Conservation (phyloP, 2,329 filamentous ascomycete genomes). For the Didymosphaeria variabile region DNA sequence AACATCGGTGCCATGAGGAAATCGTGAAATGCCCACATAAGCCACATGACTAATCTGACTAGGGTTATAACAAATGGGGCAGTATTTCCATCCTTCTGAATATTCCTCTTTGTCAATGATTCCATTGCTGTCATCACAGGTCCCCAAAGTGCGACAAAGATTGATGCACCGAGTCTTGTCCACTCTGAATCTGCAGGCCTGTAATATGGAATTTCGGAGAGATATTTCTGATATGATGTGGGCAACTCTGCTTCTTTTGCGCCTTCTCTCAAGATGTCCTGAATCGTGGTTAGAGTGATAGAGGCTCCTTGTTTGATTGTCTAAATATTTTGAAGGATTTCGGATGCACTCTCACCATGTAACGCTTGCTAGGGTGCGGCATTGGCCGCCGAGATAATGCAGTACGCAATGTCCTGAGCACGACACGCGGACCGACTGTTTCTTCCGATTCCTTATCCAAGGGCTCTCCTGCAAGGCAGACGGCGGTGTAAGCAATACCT, state of each 20-base stretch:
- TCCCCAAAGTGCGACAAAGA: constrained; percentile 15
- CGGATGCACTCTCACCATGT: neutral
- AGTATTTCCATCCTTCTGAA: too few species aligned
- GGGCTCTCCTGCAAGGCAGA: too few species aligned
- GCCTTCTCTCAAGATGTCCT: neutral
- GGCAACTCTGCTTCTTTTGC: neutral
- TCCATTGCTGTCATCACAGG: too few species aligned
- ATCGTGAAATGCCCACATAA: too few species aligned
- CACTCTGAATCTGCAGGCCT: neutral
- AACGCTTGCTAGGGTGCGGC: neutral
- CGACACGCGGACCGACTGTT: too few species aligned
- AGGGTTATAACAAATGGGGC: too few species aligned
- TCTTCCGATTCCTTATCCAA: too few species aligned
- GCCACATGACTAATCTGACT: too few species aligned
- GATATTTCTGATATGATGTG: constrained; percentile 10
- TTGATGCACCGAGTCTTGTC: constrained; percentile 13
- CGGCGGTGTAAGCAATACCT: constrained; percentile 28
- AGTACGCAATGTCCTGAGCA: constrained; percentile 4
- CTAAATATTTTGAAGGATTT: too few species aligned
- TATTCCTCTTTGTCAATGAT: too few species aligned
- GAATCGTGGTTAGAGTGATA: too few species aligned
- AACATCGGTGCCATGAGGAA: neutral
- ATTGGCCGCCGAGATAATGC: neutral
- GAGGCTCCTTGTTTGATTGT: too few species aligned
- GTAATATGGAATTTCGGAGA: constrained; percentile 8